Evolutionary conservation across 805 yeast genomes (phyloP).

Genomic region (Yarrowia osloensis): DNA sequence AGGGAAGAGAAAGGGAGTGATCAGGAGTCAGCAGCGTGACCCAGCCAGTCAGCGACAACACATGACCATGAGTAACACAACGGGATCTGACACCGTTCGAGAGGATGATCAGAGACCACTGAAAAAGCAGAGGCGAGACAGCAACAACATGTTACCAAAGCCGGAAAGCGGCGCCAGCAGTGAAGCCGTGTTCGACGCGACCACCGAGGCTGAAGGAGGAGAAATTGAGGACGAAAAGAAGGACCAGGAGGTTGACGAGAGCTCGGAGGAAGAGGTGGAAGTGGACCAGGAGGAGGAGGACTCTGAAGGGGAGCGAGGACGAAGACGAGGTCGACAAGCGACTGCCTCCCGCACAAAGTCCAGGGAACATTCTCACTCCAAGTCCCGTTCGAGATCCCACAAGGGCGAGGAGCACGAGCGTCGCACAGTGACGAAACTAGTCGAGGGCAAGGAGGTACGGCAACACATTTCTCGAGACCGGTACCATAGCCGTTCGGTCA

Average conservation of each 20-base stretch:
- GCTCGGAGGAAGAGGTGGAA: neutral
- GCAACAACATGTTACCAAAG: neutral
- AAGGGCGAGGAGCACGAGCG: slow-evolving; percentile 8
- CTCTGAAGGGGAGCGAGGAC: neutral
- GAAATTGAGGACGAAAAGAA: neutral
- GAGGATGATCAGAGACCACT: neutral
- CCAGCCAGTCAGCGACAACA: neutral
- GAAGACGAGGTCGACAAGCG: neutral
- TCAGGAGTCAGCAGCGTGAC: no score
- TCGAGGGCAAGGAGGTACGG: slow-evolving; percentile 9
- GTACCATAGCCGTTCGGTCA: slow-evolving; percentile 4
- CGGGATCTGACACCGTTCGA: neutral
- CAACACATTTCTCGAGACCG: slow-evolving; percentile 10
- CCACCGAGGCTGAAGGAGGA: slow-evolving; percentile 6
- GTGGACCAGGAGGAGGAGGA: neutral
- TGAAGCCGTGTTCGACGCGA: neutral
- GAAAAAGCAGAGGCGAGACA: neutral
- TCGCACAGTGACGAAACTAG: neutral
- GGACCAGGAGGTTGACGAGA: neutral
- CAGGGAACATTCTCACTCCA: slow-evolving; percentile 12
- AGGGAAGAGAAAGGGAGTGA: neutral
- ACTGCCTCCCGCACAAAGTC: neutral
- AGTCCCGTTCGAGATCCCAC: slow-evolving; percentile 10
- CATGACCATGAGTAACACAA: neutral
- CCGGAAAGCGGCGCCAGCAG: neutral